Evolutionary conservation across 257 asterid genomes (phyloP).

Genomic region (Thymus mandschuricus): DNA sequence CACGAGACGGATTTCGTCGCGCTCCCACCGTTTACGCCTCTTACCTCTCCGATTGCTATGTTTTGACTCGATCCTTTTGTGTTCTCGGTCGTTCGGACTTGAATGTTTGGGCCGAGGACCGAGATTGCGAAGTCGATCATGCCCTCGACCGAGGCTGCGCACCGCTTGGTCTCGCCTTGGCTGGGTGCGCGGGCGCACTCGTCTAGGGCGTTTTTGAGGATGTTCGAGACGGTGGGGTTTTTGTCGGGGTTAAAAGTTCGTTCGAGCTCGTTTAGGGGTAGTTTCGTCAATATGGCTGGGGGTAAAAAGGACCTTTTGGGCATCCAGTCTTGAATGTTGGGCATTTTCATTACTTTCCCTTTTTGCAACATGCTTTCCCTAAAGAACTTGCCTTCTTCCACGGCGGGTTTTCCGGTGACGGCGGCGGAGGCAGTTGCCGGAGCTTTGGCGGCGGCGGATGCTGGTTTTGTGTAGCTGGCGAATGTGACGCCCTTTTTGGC

Average conservation of each 20-base stretch:
- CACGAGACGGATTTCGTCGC: constrained; percentile 82
- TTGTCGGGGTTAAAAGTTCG: constrained; percentile 41
- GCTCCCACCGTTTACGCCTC: constrained; percentile 60
- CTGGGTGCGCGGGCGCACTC: constrained; percentile 78
- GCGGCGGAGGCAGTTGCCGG: constrained; percentile 31
- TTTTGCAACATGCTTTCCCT: constrained; percentile 62
- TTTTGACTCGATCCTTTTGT: constrained; percentile 55
- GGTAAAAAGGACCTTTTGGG: constrained; percentile 89
- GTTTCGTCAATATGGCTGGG: constrained; percentile 49
- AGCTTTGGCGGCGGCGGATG: not conserved
- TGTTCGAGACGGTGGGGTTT: constrained; percentile 52
- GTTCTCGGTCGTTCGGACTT: constrained; percentile 59
- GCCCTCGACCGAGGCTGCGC: constrained; percentile 76
- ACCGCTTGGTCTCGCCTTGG: constrained; percentile 64
- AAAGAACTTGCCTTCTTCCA: constrained; percentile 80
- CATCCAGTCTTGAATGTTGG: constrained; percentile 74
- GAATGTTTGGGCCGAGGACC: constrained; percentile 51
- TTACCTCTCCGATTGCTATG: constrained; percentile 62
- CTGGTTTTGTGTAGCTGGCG: constrained; percentile 57
- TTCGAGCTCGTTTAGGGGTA: constrained; percentile 52
- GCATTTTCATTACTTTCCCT: constrained; percentile 69
- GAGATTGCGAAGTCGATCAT: constrained; percentile 69
- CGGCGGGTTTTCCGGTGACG: constrained; percentile 40
- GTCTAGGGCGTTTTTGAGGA: constrained; percentile 43
- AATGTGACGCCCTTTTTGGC: constrained; percentile 72